phyloP scores from a whole-genome alignment of 2,329 filamentous ascomycete species.

The Cladosporium sp. region DNA sequence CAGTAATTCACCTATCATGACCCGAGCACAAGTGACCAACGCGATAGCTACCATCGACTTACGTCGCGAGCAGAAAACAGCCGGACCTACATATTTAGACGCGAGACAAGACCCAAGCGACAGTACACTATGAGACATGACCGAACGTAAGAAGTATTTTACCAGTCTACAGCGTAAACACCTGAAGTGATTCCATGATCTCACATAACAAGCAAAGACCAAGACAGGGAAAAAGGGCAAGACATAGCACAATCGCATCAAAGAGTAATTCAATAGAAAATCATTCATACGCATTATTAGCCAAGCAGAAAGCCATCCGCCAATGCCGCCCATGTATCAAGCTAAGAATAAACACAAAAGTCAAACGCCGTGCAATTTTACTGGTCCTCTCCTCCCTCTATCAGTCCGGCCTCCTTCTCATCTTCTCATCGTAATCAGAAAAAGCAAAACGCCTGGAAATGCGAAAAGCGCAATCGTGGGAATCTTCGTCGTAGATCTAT shows the following conservation, averaged over 20 bases:
- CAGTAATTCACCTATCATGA: too few relatives aligned
- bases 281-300: not conserved
- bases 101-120: too few relatives aligned
- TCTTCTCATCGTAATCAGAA: not conserved
- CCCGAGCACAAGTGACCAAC: too few relatives aligned
- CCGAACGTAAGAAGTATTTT: not conserved
- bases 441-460: conserved; percentile 4
- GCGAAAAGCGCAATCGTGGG: conserved; percentile 8
- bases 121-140: not conserved
- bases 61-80: too few relatives aligned
- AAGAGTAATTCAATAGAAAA: not conserved
- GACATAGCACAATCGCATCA: not conserved
- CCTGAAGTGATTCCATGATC: not conserved
- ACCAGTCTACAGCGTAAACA: not conserved
- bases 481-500: conserved; percentile 2
- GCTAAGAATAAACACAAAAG: not conserved
- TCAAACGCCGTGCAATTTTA: conserved; percentile 14
- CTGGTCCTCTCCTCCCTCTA: not conserved
- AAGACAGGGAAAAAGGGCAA: not conserved
- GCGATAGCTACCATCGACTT: too few relatives aligned
- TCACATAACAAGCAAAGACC: not conserved
- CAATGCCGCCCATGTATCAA: not conserved
- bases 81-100: too few relatives aligned
- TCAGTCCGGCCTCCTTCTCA: not conserved
- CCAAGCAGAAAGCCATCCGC: not conserved